Base-by-base conservation (phyloP, 495 filamentous ascomycete species). In the Lasiosphaeria miniovina region DNA sequence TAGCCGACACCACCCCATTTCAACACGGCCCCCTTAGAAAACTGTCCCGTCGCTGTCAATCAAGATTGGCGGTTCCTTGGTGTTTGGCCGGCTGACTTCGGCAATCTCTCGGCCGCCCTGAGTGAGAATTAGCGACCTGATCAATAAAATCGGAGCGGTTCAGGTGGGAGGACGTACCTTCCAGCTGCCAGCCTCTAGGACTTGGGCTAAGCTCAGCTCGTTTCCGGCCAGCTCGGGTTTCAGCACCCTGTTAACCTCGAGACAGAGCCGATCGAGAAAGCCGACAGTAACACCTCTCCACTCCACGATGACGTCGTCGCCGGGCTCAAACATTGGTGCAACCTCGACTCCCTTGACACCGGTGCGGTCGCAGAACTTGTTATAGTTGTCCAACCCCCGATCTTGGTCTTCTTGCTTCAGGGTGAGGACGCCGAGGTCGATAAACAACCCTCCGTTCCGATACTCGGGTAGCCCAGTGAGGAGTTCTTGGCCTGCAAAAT, bases 21-120 rank as follows among this genome's bases (percentile, higher is more conserved):
- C 2, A 24, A 24, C 24, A 24, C 24, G 24, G 24, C 24, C 24
- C 24, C 24, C 9, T 56, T 86, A 97, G 70, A 98, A 96, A 55
- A 98, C 91, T 7, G 94, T 98, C 49, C 94, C 94, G 71, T 98
- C 94, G 60, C 90, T 95, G 56, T 96, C 82, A 63, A 98, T 97
- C 77, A 96, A 88, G 66, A 98, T 98, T 4, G 94, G 94, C 17
- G 95, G 91, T 68, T 93, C 91, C 76, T 95, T 96, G 46, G 95
- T 98, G 68, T 97, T 97, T 6, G 94, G 94, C 61, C 94, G 81
- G 57, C 90, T 95, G 54, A 97, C 90, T 74, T 97, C 95, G 46
- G 94, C 94, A 61, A 98, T 87, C 77, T 98, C 94, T 69, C 94
- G 85, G 58, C 94, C 94, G 68, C 93, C 95, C 94, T 97, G 61